phyloP scores from a whole-genome alignment of 805 yeast species.

The Blastobotrys mokoenaii region DNA sequence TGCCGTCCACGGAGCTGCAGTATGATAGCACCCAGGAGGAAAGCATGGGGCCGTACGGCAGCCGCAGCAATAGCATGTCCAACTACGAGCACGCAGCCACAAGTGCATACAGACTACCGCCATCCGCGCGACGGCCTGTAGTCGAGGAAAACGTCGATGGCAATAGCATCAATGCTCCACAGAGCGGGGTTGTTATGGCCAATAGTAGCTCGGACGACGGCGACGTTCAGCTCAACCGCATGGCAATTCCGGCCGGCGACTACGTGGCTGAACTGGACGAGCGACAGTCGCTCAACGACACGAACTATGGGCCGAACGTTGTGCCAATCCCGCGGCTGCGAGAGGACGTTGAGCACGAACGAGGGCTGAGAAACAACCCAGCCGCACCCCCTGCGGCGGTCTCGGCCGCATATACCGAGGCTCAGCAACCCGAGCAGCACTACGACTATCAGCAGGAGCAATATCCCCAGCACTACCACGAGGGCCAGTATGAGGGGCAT shows the following conservation, averaged over 20 bases:
- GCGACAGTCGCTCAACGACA: background rate
- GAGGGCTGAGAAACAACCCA: background rate
- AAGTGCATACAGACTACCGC: conserved; percentile 2
- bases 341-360: background rate
- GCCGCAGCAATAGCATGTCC: background rate
- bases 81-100: conserved; percentile 4
- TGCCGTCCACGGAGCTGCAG: no score
- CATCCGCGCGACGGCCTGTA: background rate
- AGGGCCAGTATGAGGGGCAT: conserved; percentile 2
- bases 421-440: background rate
- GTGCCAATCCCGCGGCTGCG: conserved; percentile 16
- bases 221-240: background rate
- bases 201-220: background rate
- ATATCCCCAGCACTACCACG: background rate
- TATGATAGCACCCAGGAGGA: background rate
- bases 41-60: background rate
- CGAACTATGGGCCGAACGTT: conserved; percentile 23
- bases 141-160: background rate
- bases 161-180: background rate
- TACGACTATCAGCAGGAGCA: background rate
- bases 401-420: background rate
- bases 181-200: background rate
- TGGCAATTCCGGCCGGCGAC: conserved; percentile 24
- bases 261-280: conserved; percentile 19
- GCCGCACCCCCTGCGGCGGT: background rate